phyloP scores from a whole-genome alignment of 2,329 filamentous ascomycete species.

The Emydomyces testavorans region DNA sequence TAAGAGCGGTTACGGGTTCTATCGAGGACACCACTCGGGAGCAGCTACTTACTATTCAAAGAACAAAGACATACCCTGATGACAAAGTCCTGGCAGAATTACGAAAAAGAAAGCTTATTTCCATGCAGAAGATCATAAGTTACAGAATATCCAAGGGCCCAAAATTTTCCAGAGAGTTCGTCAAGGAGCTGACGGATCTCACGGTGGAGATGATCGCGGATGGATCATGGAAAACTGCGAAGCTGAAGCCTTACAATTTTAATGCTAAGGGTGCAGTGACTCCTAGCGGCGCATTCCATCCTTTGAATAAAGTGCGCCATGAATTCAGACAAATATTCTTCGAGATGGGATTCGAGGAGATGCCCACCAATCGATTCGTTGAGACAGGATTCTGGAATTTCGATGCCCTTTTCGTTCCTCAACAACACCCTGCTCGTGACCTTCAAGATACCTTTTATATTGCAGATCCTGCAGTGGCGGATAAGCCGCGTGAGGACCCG shows the following conservation, averaged over 20 bases:
- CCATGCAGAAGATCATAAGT: slow-evolving; percentile 68
- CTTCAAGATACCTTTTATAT: slow-evolving; percentile 99
- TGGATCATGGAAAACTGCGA: slow-evolving; percentile 83
- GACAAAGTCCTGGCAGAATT: slow-evolving; percentile 67
- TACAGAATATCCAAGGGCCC: slow-evolving; percentile 76
- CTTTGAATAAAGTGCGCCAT: slow-evolving; percentile 81
- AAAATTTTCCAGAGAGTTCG: slow-evolving; percentile 79
- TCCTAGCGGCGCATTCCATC: slow-evolving; percentile 41
- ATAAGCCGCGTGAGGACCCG: slow-evolving; percentile 51
- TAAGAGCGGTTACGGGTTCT: slow-evolving; percentile 50
- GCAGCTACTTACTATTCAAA: slow-evolving; percentile 60
- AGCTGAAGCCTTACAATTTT: slow-evolving; percentile 78
- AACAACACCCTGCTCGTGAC: slow-evolving; percentile 94
- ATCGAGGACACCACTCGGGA: slow-evolving; percentile 71
- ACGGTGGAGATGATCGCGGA: slow-evolving; percentile 81
- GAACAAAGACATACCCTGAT: slow-evolving; percentile 58
- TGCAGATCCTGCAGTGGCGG: slow-evolving; percentile 69
- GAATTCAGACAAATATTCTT: slow-evolving; percentile 99
- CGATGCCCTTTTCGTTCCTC: slow-evolving; percentile 88
- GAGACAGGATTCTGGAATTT: slow-evolving; percentile 99
- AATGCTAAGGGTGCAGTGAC: slow-evolving; percentile 51
- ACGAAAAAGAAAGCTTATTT: slow-evolving; percentile 84
- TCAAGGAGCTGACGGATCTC: slow-evolving; percentile 88
- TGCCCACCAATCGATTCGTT: slow-evolving; percentile 87
- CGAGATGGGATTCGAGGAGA: slow-evolving; percentile 96